phyloP scores from a whole-genome alignment of 805 yeast species.

The Saccharomycopsis fibuligera region DNA sequence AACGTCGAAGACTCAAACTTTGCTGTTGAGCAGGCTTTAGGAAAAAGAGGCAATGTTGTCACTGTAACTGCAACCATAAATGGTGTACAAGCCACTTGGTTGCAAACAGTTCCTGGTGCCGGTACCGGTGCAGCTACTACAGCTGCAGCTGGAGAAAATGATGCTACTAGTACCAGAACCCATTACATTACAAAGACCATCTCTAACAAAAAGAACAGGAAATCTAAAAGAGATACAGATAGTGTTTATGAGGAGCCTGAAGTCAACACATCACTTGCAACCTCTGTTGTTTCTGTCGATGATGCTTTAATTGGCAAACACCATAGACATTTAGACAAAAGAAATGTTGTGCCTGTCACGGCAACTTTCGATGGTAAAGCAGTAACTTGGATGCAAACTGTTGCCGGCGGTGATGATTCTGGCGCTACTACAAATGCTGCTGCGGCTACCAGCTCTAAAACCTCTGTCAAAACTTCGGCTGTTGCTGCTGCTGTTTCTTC shows the following conservation, averaged over 20 bases:
- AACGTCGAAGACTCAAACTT: no score
- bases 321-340: constrained; percentile 3
- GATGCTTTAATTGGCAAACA: no score
- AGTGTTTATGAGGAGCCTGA: neutral
- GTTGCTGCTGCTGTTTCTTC: neutral
- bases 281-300: no score
- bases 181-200: neutral
- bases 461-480: neutral
- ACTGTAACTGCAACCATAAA: constrained; percentile 12
- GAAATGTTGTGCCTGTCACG: constrained; percentile 5
- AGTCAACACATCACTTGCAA: no score
- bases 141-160: constrained; percentile 2
- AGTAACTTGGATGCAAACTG: constrained; percentile 9
- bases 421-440: constrained; percentile 1
- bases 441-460: neutral
- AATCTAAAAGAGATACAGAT: neutral
- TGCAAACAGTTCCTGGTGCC: neutral
- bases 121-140: constrained; percentile 1
- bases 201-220: neutral
- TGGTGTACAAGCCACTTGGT: constrained; percentile 3
- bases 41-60: constrained; percentile 2
- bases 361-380: constrained; percentile 15
- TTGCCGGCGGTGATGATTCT: constrained; percentile 6
- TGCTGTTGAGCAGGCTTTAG: no score
- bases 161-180: neutral